Base-by-base conservation (phyloP, 495 filamentous ascomycete genomes). In the Talaromyces trachyspermus region DNA sequence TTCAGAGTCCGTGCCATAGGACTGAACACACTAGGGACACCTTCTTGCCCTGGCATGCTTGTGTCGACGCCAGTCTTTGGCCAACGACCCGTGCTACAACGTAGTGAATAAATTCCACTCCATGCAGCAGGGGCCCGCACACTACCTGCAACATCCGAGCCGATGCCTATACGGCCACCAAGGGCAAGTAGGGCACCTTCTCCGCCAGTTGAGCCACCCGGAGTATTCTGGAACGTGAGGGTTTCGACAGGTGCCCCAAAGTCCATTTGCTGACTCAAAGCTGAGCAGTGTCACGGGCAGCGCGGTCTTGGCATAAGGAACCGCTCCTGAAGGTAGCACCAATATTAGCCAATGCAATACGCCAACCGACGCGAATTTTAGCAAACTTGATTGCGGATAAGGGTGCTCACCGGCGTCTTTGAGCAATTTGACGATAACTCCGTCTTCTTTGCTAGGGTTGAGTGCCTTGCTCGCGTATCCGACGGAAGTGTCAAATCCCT, bases 81-180 rank as follows among this genome's bases (percentile, higher is more conserved):
- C 88, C 92, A 98, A 20, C 92, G 75, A 14, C 92, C 90, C n/a
- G 86, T 95, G n/a, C 84, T 89, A 63, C 92, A 98, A 36, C 89
- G 79, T 17, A 98, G 63, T 2, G 83, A 82, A 62, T 95, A 96
- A 58, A 95, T 89, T 2, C 92, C 92, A 24, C 81, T 83, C 70
- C 86, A 97, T 42, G 95, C 89, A 3, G 92, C 91, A 2, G 92
- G 92, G 12, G 77, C 84, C 22, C 92, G 76, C 2, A 98, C 92
- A 8, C 85, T 91, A 9, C 92, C 92, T 32, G 92, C 91, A 8
- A 97, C 91, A 59, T 97, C 92, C 11, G 86, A 90, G 25, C 92
- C 92, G 53, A 98, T 83, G 22, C 92, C 92, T 49, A 96, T 95
- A n/a, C 92, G 76, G 33, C 81, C 81, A 44, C 92, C 92, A 43